Conservation (phyloP, 2,329 filamentous ascomycete species). For the Sporothrix variecibatus region DNA sequence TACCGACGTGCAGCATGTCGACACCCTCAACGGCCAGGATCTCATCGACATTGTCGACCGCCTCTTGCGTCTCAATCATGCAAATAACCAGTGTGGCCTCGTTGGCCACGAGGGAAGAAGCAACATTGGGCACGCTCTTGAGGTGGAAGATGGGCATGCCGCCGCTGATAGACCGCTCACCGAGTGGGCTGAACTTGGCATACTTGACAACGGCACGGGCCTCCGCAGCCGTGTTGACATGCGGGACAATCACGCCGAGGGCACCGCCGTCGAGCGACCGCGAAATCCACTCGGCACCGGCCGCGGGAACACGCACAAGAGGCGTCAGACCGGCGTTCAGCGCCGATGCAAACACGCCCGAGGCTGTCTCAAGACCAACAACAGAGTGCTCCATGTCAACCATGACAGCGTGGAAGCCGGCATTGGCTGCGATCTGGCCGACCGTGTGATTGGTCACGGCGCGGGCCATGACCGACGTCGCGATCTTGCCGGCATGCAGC, state of each 20-base stretch:
- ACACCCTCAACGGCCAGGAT: constrained; percentile 9
- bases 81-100: constrained; percentile 5
- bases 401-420: constrained; percentile 14
- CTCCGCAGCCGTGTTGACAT: constrained; percentile 14
- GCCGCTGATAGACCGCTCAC: constrained; percentile 4
- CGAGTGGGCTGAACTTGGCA: background rate
- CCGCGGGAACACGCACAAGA: background rate
- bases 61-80: constrained; percentile 14
- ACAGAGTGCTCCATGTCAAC: constrained; percentile 20
- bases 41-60: background rate
- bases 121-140: background rate
- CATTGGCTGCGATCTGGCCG: constrained; percentile 15
- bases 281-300: constrained; percentile 6
- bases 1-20: constrained; percentile 7
- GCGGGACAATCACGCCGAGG: constrained; percentile 10
- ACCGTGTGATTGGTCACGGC: constrained; percentile 9
- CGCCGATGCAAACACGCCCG: background rate
- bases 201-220: constrained; percentile 2
- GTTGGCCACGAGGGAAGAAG: background rate
- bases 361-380: constrained; percentile 7
- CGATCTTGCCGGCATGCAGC: constrained; percentile 3
- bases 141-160: constrained; percentile 13
- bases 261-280: constrained; percentile 12
- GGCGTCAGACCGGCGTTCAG: constrained; percentile 9
- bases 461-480: constrained; percentile 5